A percentile compares a stretch with the other conserved stretches of the same genome.
Conservation (phyloP, 2,329 filamentous ascomycete genomes). For the Penicillium sp. region DNA sequence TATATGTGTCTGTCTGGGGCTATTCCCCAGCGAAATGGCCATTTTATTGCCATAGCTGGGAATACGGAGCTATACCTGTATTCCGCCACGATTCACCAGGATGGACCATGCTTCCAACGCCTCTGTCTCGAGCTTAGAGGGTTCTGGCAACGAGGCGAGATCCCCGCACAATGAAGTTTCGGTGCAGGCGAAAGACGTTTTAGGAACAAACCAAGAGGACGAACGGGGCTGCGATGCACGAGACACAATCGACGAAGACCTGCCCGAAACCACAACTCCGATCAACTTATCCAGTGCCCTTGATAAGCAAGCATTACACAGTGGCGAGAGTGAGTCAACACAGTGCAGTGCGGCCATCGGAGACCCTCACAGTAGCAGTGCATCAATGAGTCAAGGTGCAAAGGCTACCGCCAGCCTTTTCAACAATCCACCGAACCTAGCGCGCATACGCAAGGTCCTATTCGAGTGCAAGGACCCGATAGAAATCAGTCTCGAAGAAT, state of each 20-base stretch:
- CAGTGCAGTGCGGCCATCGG: background rate
- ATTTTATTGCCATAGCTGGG: background rate
- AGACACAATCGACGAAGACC: conserved; percentile 12
- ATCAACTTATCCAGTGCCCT: conserved; percentile 23
- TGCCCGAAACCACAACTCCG: conserved; percentile 6
- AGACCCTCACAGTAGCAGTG: background rate
- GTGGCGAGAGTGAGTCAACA: conserved; percentile 1
- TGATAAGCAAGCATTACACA: conserved; percentile 17
- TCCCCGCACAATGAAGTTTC: conserved; percentile 13
- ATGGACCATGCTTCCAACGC: conserved; percentile 33
- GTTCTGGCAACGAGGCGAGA: conserved; percentile 12
- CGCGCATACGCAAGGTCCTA: conserved; percentile 42
- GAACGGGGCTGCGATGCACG: background rate
- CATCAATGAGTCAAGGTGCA: background rate
- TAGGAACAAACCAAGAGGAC: conserved; percentile 1
- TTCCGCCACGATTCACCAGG: conserved; percentile 15
- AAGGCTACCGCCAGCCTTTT: conserved; percentile 33
- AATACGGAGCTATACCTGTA: background rate
- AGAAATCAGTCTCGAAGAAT: conserved; percentile 47
- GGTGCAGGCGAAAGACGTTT: conserved; percentile 7
- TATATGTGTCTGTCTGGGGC: background rate
- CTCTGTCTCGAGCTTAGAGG: conserved; percentile 20
- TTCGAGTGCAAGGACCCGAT: conserved; percentile 48
- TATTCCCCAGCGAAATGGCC: background rate
- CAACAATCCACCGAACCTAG: conserved; percentile 45